These are phyloP conservation scores for Panicum hallii DNA, from an alignment of 202 grass and related monocot species.

Conservation along the genomic window DNA sequence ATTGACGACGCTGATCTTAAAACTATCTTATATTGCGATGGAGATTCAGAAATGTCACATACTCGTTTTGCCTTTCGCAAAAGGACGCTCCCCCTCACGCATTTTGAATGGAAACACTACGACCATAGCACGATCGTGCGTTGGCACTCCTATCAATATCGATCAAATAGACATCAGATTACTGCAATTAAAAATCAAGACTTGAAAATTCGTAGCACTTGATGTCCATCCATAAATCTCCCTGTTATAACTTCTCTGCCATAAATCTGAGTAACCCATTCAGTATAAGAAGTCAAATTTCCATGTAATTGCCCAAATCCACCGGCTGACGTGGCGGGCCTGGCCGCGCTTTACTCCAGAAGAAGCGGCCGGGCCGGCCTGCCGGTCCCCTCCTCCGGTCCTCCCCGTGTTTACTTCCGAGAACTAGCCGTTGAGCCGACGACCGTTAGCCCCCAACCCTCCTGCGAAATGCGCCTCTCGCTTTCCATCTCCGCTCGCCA, in stretches of 20 bases:
- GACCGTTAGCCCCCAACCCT: conserved; percentile 14
- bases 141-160: not conserved
- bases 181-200: not conserved
- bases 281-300: not conserved
- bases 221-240: no score
- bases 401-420: conserved; percentile 38
- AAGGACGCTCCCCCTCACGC: not conserved
- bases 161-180: not conserved
- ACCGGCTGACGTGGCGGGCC: conserved; percentile 1
- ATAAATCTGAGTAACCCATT: not conserved
- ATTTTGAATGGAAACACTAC: not conserved
- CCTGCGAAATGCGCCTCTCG: conserved; percentile 1
- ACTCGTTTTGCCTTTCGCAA: not conserved
- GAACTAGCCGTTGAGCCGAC: conserved; percentile 52
- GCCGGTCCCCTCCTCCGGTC: not conserved
- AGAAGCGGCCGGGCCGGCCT: not conserved
- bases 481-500: conserved; percentile 3
- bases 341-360: not conserved
- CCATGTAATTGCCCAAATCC: not conserved
- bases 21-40: no score
- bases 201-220: not conserved
- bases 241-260: not conserved
- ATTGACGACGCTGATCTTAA: no score
- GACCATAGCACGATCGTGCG: not conserved
- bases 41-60: not conserved